phyloP scores from a whole-genome alignment of 371 early-diverging fungal genomes.

The Mortierella sp. region DNA sequence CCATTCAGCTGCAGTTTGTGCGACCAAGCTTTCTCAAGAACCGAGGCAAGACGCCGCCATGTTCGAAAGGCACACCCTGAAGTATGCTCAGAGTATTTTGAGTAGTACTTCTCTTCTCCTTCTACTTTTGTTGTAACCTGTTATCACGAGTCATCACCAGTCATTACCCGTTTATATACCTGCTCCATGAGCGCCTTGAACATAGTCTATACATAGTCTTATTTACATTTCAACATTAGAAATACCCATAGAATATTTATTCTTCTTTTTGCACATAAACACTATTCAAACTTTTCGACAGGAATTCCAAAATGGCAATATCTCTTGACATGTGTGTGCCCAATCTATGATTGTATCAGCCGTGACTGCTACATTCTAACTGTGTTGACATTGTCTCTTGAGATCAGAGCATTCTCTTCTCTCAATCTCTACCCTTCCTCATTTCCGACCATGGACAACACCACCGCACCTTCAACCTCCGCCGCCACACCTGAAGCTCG shows the following conservation, averaged over 20 bases:
- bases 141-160: too few species aligned
- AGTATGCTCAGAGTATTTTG: neutral
- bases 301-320: neutral
- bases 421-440: neutral
- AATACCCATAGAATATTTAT: too few species aligned
- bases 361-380: neutral
- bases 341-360: too few species aligned
- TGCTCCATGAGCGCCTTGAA: too few species aligned
- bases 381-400: neutral
- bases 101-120: neutral
- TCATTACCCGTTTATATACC: too few species aligned
- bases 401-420: neutral
- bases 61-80: neutral
- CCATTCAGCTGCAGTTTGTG: constrained; percentile 4
- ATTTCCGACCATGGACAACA: constrained; percentile 1
- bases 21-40: neutral
- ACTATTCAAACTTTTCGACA: neutral
- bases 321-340: neutral
- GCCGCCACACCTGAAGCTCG: constrained; percentile 9
- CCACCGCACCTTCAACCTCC: neutral
- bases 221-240: too few species aligned
- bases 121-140: too few species aligned
- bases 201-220: too few species aligned
- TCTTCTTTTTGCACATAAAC: too few species aligned
- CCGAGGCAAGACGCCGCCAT: constrained; percentile 9